Conservation (phyloP, 1,139 yeast genomes). For the Groenewaldozyma auringiensis region DNA sequence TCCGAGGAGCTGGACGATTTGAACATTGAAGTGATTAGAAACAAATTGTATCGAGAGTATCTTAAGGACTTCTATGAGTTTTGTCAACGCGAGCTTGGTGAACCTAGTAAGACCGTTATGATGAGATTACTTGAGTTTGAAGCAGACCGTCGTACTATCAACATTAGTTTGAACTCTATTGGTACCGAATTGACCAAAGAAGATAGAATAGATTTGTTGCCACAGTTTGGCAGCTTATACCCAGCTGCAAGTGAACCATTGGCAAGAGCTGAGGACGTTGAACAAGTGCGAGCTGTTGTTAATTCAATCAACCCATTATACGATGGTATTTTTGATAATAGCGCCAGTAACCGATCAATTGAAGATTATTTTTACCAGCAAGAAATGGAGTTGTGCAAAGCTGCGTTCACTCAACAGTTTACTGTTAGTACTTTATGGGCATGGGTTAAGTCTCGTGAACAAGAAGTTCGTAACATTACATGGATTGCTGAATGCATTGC, state of each 20-base stretch:
- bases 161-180: constrained; percentile 83
- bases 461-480: constrained; percentile 90
- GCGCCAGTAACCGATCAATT: constrained; percentile 50
- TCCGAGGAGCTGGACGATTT: constrained; percentile 93
- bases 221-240: constrained; percentile 71
- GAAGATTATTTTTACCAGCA: constrained; percentile 91
- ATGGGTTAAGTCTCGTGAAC: constrained; percentile 92
- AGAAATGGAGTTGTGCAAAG: constrained; percentile 87
- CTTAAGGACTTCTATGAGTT: constrained; percentile 78
- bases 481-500: constrained; percentile 95
- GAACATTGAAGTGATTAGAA: constrained; percentile 90
- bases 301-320: constrained; percentile 58
- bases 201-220: constrained; percentile 64
- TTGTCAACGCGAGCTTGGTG: constrained; percentile 47
- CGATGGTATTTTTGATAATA: constrained; percentile 61
- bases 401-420: constrained; percentile 95
- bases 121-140: constrained; percentile 69
- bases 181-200: constrained; percentile 68
- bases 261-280: constrained; percentile 75
- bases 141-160: constrained; percentile 91
- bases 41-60: constrained; percentile 85
- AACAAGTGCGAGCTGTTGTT: constrained; percentile 67
- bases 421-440: constrained; percentile 90
- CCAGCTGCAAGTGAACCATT: constrained; percentile 67
- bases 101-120: constrained; percentile 83